phyloP scores from a whole-genome alignment of 2,329 filamentous ascomycete genomes.

The Apiospora pterosperma region DNA sequence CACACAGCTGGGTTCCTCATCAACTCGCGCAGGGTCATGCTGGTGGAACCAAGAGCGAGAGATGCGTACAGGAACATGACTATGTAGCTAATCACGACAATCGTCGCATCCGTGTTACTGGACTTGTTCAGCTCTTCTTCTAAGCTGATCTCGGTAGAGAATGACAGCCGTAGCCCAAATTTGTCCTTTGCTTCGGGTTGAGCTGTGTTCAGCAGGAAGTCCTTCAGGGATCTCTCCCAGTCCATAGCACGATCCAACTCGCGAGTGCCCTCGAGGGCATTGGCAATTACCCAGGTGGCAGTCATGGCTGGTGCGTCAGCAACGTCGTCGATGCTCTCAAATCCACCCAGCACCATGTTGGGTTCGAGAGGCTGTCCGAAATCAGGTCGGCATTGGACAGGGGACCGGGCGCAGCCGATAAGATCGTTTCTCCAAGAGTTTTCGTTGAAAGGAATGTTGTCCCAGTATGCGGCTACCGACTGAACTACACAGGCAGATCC shows the following conservation, averaged over 20 bases:
- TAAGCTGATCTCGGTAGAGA: constrained; percentile 91
- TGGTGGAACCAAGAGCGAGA: constrained; percentile 84
- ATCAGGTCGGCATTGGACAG: constrained; percentile 80
- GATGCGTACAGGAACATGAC: constrained; percentile 99
- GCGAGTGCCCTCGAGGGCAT: constrained; percentile 70
- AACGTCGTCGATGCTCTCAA: constrained; percentile 60
- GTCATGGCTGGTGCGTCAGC: constrained; percentile 77
- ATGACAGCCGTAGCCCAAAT: constrained; percentile 77
- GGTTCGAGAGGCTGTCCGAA: constrained; percentile 88
- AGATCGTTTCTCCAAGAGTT: constrained; percentile 71
- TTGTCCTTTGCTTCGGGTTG: constrained; percentile 75
- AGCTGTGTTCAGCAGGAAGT: constrained; percentile 71
- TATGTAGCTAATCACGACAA: constrained; percentile 92
- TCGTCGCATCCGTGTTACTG: constrained; percentile 96
- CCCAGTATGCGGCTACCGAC: constrained; percentile 87
- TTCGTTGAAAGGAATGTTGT: constrained; percentile 62
- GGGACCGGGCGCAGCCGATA: constrained; percentile 70
- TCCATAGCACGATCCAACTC: constrained; percentile 75
- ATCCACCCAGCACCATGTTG: constrained; percentile 82
- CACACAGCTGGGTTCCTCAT: constrained; percentile 78
- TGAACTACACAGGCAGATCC: constrained; percentile 89
- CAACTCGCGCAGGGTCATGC: constrained; percentile 71
- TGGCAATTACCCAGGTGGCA: constrained; percentile 92
- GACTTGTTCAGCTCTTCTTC: constrained; percentile 97
- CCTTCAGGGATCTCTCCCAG: constrained; percentile 79